Conservation (phyloP, 257 asterid species). For the Solanum pimpinellifolium region DNA sequence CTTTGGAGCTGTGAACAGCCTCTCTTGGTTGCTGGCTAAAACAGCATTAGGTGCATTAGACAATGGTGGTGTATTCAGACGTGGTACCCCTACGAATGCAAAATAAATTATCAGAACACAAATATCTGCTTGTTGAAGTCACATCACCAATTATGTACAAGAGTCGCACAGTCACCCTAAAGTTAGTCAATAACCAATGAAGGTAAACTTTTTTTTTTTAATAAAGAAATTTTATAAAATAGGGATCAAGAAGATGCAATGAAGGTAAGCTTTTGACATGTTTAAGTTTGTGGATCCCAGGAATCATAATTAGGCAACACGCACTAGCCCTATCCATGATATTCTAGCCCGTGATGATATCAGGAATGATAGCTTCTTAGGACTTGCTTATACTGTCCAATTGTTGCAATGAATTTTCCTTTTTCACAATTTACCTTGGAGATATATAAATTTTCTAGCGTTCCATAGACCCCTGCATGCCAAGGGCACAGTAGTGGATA, state of each 20-base stretch:
- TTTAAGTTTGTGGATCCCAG: neutral
- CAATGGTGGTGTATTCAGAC: slow-evolving; percentile 93
- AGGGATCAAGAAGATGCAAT: neutral
- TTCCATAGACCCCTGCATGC: neutral
- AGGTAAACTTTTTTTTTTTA: neutral
- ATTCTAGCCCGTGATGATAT: neutral
- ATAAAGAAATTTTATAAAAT: neutral
- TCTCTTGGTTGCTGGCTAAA: slow-evolving; percentile 34
- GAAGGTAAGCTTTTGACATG: neutral
- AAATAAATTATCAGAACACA: neutral
- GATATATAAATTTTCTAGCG: neutral
- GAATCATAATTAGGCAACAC: neutral
- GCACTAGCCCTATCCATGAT: neutral
- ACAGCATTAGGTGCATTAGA: slow-evolving; percentile 23
- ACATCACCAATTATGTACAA: neutral
- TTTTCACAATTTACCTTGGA: neutral
- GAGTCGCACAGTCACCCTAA: neutral
- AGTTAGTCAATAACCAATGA: neutral
- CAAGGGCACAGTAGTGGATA: neutral
- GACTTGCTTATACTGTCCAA: neutral
- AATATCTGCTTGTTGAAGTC: neutral
- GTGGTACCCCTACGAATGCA: slow-evolving; percentile 73
- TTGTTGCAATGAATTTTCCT: neutral
- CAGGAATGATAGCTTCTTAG: neutral
- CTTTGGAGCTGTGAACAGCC: slow-evolving; percentile 57